phyloP scores from a whole-genome alignment of 2,329 filamentous ascomycete genomes.

The Beauveria bassiana region DNA sequence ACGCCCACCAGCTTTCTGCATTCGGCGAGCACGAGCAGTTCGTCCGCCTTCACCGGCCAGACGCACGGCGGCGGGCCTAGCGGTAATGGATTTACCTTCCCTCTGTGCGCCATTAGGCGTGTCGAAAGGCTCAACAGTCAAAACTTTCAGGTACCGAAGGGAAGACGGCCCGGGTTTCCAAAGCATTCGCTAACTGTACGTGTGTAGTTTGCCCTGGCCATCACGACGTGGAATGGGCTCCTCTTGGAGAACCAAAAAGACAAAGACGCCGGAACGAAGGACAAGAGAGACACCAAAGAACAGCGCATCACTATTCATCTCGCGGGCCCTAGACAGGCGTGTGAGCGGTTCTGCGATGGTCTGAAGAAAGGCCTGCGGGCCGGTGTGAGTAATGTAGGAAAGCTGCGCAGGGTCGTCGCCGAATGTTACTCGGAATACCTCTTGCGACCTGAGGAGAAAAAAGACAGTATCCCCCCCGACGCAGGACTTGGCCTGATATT shows the following conservation, averaged over 20 bases:
- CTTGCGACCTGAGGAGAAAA: conserved; percentile 55
- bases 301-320: conserved; percentile 91
- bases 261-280: conserved; percentile 29
- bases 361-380: conserved; percentile 84
- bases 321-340: conserved; percentile 78
- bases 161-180: not conserved
- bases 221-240: conserved; percentile 89
- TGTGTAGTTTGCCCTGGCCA: conserved; percentile 72
- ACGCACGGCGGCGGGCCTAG: conserved; percentile 88
- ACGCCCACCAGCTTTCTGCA: conserved; percentile 80
- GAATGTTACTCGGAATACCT: conserved; percentile 91
- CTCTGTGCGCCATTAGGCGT: conserved; percentile 80
- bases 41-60: conserved; percentile 81
- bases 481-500: conserved; percentile 89
- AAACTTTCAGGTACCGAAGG: conserved; percentile 57
- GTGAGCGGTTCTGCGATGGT: conserved; percentile 93
- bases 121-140: conserved; percentile 92
- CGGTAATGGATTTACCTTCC: conserved; percentile 92
- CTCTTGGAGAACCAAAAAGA: conserved; percentile 49
- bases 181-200: not conserved
- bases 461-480: conserved; percentile 59
- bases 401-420: conserved; percentile 68
- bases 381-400: conserved; percentile 80
- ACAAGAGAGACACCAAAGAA: conserved; percentile 43
- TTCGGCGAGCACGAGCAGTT: conserved; percentile 69